Evolutionary conservation across 257 asterid genomes (phyloP), one percentile per base, ranked within the genome.

Genomic region (Pogostemon cablin): DNA sequence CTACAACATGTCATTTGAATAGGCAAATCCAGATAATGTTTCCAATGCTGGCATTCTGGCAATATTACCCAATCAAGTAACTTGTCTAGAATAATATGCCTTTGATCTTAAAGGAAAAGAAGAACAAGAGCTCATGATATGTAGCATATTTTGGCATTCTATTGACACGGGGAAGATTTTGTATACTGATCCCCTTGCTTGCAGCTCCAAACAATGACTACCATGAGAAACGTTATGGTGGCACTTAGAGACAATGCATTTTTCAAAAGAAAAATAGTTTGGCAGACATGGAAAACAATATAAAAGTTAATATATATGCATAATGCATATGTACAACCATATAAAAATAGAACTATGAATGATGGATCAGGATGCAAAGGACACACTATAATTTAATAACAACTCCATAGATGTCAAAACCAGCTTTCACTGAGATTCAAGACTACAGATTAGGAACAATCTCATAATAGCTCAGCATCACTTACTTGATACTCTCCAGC

Each of bases 401-500:
- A 25, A 65, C 42, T 15, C 43, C 39, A 32, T 39, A 64, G 62
- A 70, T 20, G 59, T 25, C 47, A 47, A 43, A 58, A 60, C 56
- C 56, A 47, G 37, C 56, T 67, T 57, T 32, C 54, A 48, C n/a
- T 54, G 59, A 58, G 62, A 76, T 17, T 68, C 40, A 67, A 47
- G 68, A 68, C 42, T 49, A 46, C 67, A 59, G 54, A 8, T 67
- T 0, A 62, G 61, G 68, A 47, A 69, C 17, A 70, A 75, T 41
- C 15, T 69, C 68, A 59, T 48, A 48, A 72, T 40, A 71, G 44
- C 34, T 54, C 56, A 67, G 59, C 47, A 65, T 34, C 77, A 79
- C 98, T 86, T 82, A 93, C 99, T 78, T 91, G 87, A 84, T 91
- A 91, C 66, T 93, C 97, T 79, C 99, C 99, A 73, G 99, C 99